Base-by-base conservation (phyloP, 805 yeast genomes). In the Hanseniaspora thailandica region DNA sequence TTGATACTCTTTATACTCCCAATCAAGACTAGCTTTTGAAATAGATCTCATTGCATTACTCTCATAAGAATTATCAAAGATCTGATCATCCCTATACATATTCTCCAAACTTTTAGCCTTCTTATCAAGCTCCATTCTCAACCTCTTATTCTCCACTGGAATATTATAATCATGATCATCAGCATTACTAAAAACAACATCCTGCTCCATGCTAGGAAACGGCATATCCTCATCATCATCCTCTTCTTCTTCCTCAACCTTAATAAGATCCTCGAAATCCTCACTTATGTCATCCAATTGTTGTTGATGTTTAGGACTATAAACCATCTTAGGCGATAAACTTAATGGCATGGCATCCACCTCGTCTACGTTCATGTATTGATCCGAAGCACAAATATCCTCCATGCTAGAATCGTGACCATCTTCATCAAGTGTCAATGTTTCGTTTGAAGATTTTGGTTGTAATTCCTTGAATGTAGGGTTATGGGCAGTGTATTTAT, bases 1-100 rank as follows among this genome's bases (percentile, higher is more conserved):
- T 12, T 69, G 66, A 1, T 61, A 59, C 47, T 75, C 78, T 4
- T 62, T 45, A 55, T 69, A 70, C 3, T 65, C 61, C 65, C 75
- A 81, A 5, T 71, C 65, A 5, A 80, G 61, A 26, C 68, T 69
- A 0, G 81, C 78, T 52, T 64, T 67, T 15, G 70, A 62, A 1
- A 65, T 55, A 1, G 65, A 61, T 13, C 64, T 67, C 38, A 66
- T 61, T 28, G 25, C 39, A 28, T 43, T 33, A 6, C 15, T 6
- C 20, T 50, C 30, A 13, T 38, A 38, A 5, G 41, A 38, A 13
- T 9, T 38, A 17, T 38, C 26, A 4, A 13, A 4, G 3, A 9
- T 15, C 3, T 22, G 28, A 38, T 22, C 28, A 12, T 43, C 26
- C 19, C 6, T 19, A 19, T 43, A 20, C 9, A 43, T 9, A 5